Conservation (phyloP, 768 basidiomycete genomes). For the Suillus occidentalis region DNA sequence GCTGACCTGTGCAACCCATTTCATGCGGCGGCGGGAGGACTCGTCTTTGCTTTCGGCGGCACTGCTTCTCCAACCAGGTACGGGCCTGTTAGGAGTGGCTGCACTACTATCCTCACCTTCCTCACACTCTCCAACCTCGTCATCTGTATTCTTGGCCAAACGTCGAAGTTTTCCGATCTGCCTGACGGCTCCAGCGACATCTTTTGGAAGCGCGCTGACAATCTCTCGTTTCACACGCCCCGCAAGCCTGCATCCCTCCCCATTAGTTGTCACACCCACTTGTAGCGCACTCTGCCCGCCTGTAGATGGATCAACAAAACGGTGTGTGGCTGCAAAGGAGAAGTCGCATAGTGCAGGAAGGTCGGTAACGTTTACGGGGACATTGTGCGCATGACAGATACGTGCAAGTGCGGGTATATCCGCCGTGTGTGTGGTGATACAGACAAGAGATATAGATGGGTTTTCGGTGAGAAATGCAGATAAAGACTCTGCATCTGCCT, state of each 20-base stretch:
- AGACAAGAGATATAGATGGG: conserved; percentile 53
- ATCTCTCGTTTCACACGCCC: conserved; percentile 82
- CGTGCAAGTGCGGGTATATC: conserved; percentile 54
- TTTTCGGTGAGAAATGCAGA: conserved; percentile 43
- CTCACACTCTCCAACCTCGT: conserved; percentile 36
- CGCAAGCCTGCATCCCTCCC: conserved; percentile 84
- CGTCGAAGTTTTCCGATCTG: conserved; percentile 70
- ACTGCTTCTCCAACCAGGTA: conserved; percentile 45
- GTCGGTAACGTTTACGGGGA: conserved; percentile 87
- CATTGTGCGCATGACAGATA: conserved; percentile 54
- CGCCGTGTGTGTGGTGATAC: conserved; percentile 67
- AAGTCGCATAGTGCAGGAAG: conserved; percentile 87
- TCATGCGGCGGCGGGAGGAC: conserved; percentile 65
- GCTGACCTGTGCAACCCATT: conserved; percentile 94
- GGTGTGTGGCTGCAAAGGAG: conserved; percentile 82
- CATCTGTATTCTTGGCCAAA: conserved; percentile 40
- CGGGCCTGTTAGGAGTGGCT: conserved; percentile 68
- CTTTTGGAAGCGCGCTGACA: conserved; percentile 67
- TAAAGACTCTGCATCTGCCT: conserved; percentile 45
- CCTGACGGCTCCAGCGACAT: conserved; percentile 71
- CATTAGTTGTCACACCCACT: conserved; percentile 88
- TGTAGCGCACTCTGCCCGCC: conserved; percentile 56
- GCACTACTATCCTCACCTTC: conserved; percentile 53
- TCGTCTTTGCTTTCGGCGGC: conserved; percentile 43
- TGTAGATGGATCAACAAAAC: conserved; percentile 58